phyloP scores from a whole-genome alignment of 2,329 filamentous ascomycete species.

The Arthroderma uncinatum region DNA sequence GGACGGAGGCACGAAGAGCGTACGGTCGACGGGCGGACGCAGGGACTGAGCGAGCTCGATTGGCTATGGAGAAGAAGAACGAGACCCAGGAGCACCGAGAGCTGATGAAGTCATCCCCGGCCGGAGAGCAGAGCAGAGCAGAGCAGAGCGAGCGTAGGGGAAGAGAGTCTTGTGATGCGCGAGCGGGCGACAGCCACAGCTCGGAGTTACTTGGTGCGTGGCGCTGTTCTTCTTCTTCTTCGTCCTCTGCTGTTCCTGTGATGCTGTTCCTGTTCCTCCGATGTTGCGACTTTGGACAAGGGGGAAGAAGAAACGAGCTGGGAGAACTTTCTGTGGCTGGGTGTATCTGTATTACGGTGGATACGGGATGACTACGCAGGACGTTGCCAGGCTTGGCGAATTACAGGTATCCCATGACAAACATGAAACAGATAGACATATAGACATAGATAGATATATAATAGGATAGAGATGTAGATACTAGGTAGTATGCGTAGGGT shows the following conservation, averaged over 20 bases:
- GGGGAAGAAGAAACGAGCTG: too few relatives aligned
- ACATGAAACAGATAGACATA: too few relatives aligned
- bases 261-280: not conserved
- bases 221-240: not conserved
- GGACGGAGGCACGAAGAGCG: not conserved
- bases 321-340: too few relatives aligned
- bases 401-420: too few relatives aligned
- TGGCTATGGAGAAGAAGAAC: constrained; percentile 2
- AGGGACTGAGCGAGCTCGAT: constrained; percentile 1
- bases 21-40: not conserved
- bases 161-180: not conserved
- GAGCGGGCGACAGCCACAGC: not conserved
- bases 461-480: too few relatives aligned
- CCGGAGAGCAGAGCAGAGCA: not conserved
- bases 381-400: too few relatives aligned
- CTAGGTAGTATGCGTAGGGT: too few relatives aligned
- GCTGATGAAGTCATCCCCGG: constrained; percentile 4
- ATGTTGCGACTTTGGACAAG: too few relatives aligned
- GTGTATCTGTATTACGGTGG: too few relatives aligned
- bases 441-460: too few relatives aligned
- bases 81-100: not conserved
- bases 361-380: too few relatives aligned
- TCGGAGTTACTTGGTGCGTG: not conserved
- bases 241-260: not conserved
- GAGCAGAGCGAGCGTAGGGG: not conserved